Evolutionary conservation across 495 filamentous ascomycete species (phyloP).

Genomic region (Penicillium longicatenatum): DNA sequence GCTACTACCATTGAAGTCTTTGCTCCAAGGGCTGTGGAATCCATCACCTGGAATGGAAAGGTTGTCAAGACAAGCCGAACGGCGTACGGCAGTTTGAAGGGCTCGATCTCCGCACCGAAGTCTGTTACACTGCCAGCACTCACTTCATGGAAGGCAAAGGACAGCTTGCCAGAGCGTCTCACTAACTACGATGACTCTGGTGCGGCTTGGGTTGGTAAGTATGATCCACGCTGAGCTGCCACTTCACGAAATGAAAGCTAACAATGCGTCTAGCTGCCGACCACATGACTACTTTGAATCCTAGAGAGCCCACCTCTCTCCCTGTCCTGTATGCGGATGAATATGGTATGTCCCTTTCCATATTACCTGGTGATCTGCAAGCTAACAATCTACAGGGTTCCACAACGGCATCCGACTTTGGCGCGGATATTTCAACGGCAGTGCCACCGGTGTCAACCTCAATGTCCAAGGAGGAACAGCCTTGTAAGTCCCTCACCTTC

Average conservation of each 20-base stretch:
- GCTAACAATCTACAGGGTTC: conserved; percentile 47
- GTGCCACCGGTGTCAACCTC: conserved; percentile 57
- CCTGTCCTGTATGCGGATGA: conserved; percentile 61
- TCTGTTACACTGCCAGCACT: conserved; percentile 56
- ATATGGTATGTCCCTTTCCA: conserved; percentile 49
- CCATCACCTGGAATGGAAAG: conserved; percentile 60
- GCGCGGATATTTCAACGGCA: conserved; percentile 64
- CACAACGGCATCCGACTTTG: conserved; percentile 67
- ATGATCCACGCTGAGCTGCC: not conserved
- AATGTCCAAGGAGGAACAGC: conserved; percentile 63
- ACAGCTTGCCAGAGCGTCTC: conserved; percentile 69
- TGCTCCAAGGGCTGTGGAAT: conserved; percentile 48
- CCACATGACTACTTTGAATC: conserved; percentile 60
- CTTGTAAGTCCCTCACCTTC: conserved; percentile 39
- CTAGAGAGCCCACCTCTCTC: conserved; percentile 59
- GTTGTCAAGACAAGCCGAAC: conserved; percentile 37
- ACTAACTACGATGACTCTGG: conserved; percentile 61
- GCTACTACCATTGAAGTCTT: conserved; percentile 64
- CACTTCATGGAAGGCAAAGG: conserved; percentile 61
- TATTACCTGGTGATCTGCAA: not conserved
- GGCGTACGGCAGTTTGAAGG: conserved; percentile 50
- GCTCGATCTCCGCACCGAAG: conserved; percentile 43
- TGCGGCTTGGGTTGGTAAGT: conserved; percentile 56
- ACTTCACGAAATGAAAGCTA: not conserved
- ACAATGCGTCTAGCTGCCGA: conserved; percentile 47